A percentile compares a stretch with the other conserved stretches of the same genome.
Evolutionary conservation across 371 early-diverging fungal species (phyloP).

Genomic region (Mortierella polycephala): DNA sequence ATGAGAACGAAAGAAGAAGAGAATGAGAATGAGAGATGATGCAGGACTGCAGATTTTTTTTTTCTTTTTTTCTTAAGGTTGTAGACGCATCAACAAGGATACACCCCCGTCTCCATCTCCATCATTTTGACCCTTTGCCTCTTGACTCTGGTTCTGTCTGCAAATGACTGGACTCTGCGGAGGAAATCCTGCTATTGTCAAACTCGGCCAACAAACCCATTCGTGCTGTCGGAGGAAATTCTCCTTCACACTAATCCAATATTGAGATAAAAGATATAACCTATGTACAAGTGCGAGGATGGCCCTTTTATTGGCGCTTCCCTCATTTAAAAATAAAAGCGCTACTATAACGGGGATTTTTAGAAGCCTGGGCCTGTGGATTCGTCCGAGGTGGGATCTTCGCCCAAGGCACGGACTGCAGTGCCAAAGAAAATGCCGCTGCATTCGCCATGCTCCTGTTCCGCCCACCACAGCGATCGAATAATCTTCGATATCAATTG

Average conservation of each 20-base stretch:
- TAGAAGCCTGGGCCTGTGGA: conserved; percentile 41
- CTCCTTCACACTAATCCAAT: too few relatives aligned
- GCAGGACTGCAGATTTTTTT: too few relatives aligned
- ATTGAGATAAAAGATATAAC: not conserved
- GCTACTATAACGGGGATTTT: not conserved
- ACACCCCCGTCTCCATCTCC: too few relatives aligned
- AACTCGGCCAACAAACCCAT: too few relatives aligned
- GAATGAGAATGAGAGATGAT: conserved; percentile 2
- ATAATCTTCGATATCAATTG: conserved; percentile 43
- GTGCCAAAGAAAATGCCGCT: conserved; percentile 32
- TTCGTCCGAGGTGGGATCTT: conserved; percentile 43
- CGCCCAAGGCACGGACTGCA: conserved; percentile 37
- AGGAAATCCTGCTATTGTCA: too few relatives aligned
- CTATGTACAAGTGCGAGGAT: not conserved
- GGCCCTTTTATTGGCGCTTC: too few relatives aligned
- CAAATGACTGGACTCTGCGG: too few relatives aligned
- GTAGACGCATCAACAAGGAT: not conserved
- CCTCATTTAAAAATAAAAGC: too few relatives aligned
- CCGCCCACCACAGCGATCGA: conserved; percentile 38
- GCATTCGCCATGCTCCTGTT: conserved; percentile 29
- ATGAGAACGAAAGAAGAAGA: not conserved
- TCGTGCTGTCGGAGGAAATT: too few relatives aligned
- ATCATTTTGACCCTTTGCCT: too few relatives aligned
- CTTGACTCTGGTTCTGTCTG: too few relatives aligned
- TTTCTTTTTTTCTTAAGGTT: too few relatives aligned